These are phyloP conservation scores for Blastocystis sp. DNA, from an alignment of 352 stramenopile genomes.

Conservation along the genomic window DNA sequence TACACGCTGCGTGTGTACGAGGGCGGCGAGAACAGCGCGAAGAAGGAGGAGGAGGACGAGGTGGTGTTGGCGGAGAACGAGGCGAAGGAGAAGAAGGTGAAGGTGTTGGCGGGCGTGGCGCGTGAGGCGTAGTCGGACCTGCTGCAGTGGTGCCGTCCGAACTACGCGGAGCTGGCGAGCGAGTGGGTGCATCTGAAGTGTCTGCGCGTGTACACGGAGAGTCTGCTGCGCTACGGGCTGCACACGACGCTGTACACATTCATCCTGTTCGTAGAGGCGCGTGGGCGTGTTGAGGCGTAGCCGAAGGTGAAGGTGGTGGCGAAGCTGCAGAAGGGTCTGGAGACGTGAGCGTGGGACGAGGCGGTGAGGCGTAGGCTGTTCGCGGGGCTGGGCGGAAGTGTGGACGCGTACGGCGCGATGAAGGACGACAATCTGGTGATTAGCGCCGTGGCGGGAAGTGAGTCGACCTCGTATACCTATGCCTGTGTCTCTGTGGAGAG, in stretches of 20 bases:
- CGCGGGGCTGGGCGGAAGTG: not conserved
- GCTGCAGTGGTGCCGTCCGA: slow-evolving; percentile 42
- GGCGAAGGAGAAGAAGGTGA: slow-evolving; percentile 35
- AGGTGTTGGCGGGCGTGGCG: not conserved
- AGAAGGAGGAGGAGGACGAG: not conserved
- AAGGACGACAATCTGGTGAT: not conserved
- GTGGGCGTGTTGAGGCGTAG: not conserved
- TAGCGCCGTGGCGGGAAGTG: slow-evolving; percentile 42
- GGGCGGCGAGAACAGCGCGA: not conserved
- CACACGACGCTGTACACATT: not conserved
- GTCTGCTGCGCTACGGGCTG: not conserved
- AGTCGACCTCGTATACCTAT: slow-evolving; percentile 51
- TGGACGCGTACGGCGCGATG: slow-evolving; percentile 31
- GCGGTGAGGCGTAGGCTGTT: too few relatives aligned
- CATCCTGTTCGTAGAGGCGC: slow-evolving; percentile 2
- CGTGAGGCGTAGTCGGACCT: not conserved
- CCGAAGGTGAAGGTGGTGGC: slow-evolving; percentile 13
- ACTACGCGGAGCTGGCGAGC: slow-evolving; percentile 8
- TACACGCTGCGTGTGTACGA: slow-evolving; percentile 24
- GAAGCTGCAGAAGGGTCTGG: slow-evolving; percentile 2
- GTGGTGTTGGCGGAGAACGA: slow-evolving; percentile 2
- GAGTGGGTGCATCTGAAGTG: slow-evolving; percentile 45
- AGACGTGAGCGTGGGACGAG: not conserved
- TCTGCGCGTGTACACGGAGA: slow-evolving; percentile 21
- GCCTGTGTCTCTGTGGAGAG: slow-evolving; percentile 42